Evolutionary conservation across 2,329 filamentous ascomycete genomes (phyloP), one percentile per base, ranked within the genome.

Genomic region (Penicillium sp.): DNA sequence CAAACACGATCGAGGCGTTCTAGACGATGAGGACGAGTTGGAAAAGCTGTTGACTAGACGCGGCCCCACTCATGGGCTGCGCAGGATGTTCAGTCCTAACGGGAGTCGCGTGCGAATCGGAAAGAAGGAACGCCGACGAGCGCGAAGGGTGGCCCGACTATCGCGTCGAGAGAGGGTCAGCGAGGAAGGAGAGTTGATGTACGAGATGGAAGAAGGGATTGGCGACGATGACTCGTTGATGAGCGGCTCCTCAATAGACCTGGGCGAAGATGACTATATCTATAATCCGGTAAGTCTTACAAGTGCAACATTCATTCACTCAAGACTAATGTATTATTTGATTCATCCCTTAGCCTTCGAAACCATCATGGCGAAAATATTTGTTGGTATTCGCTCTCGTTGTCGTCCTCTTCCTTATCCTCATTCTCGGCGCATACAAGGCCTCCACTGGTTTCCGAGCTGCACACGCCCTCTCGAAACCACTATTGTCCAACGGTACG

Each of bases 171-270:
- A 80, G 82, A 60, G 79, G 75, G 62, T 72, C 84, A 69, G 74
- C 81, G 89, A 91, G 69, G 86, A 90, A 63, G 87, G 88, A 37
- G 85, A 87, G 72, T 79, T 96, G 68, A 90, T 96, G 87, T 93
- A 91, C 72, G 90, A 95, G 76, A 91, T 93, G 89, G 93, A 97
- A 74, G 89, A 92, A 70, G 91, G 91, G 1, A 69, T 75, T 31
- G 70, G 68, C 59, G 86, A 88, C 48, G 87, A 88, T 53, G 90
- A 79, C 77, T 85, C 62, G 77, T 84, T 72, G 80, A 84, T 71
- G 81, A 87, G 78, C 78, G 84, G 67, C 77, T 87, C 72, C 67
- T 85, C 70, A 77, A 86, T 74, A 72, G 86, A 68, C 3, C 72
- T 88, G 49, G 75, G 82, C 39, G 65, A 66, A 63, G 72, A 72